Conservation (phyloP, 768 basidiomycete species). For the Panus rudis region DNA sequence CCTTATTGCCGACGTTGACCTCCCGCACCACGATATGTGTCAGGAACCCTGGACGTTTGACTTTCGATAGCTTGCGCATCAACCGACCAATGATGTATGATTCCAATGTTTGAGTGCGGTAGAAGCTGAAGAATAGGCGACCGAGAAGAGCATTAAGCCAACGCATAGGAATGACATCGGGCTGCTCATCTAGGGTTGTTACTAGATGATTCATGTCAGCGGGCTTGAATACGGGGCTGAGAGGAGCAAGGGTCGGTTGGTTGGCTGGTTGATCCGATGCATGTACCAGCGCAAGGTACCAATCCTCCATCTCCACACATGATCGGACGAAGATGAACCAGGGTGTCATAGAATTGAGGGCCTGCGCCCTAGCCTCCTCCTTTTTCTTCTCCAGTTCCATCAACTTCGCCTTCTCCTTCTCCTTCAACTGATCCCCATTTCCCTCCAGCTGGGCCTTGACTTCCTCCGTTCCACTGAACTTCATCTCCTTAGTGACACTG, state of each 20-base stretch:
- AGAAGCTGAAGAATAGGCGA: conserved; percentile 87
- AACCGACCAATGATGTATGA: conserved; percentile 77
- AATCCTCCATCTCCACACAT: conserved; percentile 94
- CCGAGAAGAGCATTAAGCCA: conserved; percentile 96
- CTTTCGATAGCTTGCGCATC: conserved; percentile 91
- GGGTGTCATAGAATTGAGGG: conserved; percentile 47
- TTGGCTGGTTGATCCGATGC: conserved; percentile 60
- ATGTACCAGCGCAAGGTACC: conserved; percentile 80
- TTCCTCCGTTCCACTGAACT: conserved; percentile 22
- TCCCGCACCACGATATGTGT: conserved; percentile 82
- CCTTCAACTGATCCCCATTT: conserved; percentile 36
- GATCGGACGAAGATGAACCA: conserved; percentile 94
- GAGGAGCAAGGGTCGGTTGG: conserved; percentile 52
- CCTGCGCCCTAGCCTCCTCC: conserved; percentile 41
- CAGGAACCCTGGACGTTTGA: conserved; percentile 84
- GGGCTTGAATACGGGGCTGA: conserved; percentile 60
- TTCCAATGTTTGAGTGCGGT: conserved; percentile 78
- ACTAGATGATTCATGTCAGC: conserved; percentile 81
- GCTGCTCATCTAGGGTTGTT: conserved; percentile 80
- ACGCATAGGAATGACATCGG: conserved; percentile 94
- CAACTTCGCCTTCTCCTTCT: conserved; percentile 33
- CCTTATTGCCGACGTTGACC: conserved; percentile 78
- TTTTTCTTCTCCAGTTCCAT: conserved; percentile 22
- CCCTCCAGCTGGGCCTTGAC: conserved; percentile 33
- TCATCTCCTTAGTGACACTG: conserved; percentile 49